Base-by-base conservation (phyloP, 1,284 basidiomycete genomes). In the Irpex sp. region DNA sequence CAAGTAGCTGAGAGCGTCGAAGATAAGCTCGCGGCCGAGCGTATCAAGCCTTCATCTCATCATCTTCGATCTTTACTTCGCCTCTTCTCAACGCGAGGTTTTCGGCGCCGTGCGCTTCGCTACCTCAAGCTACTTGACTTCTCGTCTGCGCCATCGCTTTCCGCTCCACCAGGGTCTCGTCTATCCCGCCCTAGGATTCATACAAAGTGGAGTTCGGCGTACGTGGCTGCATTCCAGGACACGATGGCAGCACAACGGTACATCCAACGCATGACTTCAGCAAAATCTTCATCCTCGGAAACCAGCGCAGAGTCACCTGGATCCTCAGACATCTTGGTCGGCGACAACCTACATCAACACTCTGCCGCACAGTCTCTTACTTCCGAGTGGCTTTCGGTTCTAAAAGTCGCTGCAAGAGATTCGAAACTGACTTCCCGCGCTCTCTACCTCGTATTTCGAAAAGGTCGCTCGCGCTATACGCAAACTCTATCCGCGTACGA, bases 31-130 rank as follows among this genome's bases (percentile, higher is more conserved):
- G 65, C 72, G 0, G 69, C 69, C 17, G 76, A 83, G 46, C 76
- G 76, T 3, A 66, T 76, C 46, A 70, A 75, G 0, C 83, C 83
- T 2, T 76, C 72, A 0, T 69, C 71, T 1, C 66, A 70, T 4
- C 80, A 86, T 37, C 76, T 86, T 0, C 79, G 84, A 57, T 72
- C 78, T 0, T 81, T 82, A 62, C 73, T 86, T 1, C 78, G 79
- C n/a, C 72, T 85, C 6, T 83, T 82, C 55, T 74, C 83, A 0
- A 77, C 76, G 1, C 63, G 78, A 3, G 79, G 83, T 0, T 74
- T 72, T 1, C 77, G 79, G 2, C 73, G 80, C 39, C 68, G 79
- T 15, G 79, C 80, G 0, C 67, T 73, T 4, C 59, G 73, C 36
- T 83, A 81, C 58, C 71, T 79, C 19, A 70, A 74, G 1, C 68